Conservation (phyloP, 1,284 basidiomycete genomes). For the Agroathelia rolfsii region DNA sequence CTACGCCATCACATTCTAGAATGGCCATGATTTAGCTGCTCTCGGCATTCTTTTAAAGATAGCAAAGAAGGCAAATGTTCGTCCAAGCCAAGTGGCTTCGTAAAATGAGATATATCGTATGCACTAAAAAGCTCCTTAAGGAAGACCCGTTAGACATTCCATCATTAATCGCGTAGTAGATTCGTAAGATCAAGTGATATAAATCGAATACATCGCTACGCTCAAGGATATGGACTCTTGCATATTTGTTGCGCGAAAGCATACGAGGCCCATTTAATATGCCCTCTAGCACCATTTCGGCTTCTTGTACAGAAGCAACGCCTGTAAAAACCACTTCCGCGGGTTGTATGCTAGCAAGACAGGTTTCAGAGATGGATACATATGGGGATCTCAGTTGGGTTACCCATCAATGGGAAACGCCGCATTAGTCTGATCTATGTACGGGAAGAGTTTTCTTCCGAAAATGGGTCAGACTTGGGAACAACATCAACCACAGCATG, state of each 20-base stretch:
- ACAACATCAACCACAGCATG: no score
- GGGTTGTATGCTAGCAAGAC: no score
- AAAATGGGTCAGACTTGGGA: no score
- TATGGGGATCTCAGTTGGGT: no score
- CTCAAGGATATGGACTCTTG: slow-evolving; percentile 27
- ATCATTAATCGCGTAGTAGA: slow-evolving; percentile 39
- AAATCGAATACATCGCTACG: slow-evolving; percentile 21
- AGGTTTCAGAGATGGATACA: no score
- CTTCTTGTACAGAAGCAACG: slow-evolving; percentile 10
- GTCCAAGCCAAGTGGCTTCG: no score
- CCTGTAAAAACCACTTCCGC: slow-evolving; percentile 1
- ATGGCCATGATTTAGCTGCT: slow-evolving; percentile 20
- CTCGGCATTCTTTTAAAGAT: no score
- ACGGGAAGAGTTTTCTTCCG: no score
- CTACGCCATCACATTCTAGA: slow-evolving; percentile 37
- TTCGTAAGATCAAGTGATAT: slow-evolving; percentile 32
- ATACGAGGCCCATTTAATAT: slow-evolving; percentile 23
- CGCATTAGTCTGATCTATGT: no score
- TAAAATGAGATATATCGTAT: no score
- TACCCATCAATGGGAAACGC: no score
- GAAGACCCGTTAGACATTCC: slow-evolving; percentile 33
- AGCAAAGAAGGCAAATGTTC: no score
- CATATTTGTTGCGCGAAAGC: slow-evolving; percentile 28
- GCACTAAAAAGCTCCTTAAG: slow-evolving; percentile 35
- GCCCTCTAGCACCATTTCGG: slow-evolving; percentile 16